Evolutionary conservation across 108 stramenopile genomes (phyloP), one percentile per base, ranked within the genome.

Genomic region (Cyclotella kingstonii): DNA sequence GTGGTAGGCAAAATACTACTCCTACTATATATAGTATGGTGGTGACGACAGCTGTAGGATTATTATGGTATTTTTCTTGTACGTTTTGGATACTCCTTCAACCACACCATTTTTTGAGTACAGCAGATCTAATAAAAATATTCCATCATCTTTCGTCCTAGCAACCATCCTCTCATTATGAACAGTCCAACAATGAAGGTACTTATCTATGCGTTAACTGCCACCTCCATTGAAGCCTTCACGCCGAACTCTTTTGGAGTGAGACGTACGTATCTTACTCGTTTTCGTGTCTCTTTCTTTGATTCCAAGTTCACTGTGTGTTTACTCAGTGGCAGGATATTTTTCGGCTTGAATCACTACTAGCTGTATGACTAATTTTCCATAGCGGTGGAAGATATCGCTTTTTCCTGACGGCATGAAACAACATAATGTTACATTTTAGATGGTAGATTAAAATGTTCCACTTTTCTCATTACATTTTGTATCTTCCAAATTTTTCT

Each of bases 181-280:
- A 2, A 29, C 49, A 22, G 9, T 34, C 31, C 68, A 51, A 78
- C 58, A 63, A 79, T 75, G 73, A 79, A 74, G 73, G 67, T 79
- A 33, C 60, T 70, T 58, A 66, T 91, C 67, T 60, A 73, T 59
- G 84, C 90, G 66, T 69, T 87, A 36, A 51, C 85, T 66, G 83
- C 81, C 52, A 73, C 85, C 66, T 70, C 86, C 42, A 83, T 72
- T 50, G 76, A 85, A 76, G 90, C 90, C 21, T 91, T 91, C 66
- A 83, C 85, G 60, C 90, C 90, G 22, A 80, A 81, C 39, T 33
- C 85, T 15, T 84, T 84, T 59, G 84, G 78, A 33, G 76, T 77
- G 30, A 78, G 86, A 64, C 83, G 86, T 87, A 86, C 80, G 89
- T 89, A 42, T 9, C 25, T n/a, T n/a, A 10, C 44, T 44, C 60